Evolutionary conservation across 495 filamentous ascomycete species (phyloP), one percentile per base, ranked within the genome.

Genomic region (Sordaria brevicollis): DNA sequence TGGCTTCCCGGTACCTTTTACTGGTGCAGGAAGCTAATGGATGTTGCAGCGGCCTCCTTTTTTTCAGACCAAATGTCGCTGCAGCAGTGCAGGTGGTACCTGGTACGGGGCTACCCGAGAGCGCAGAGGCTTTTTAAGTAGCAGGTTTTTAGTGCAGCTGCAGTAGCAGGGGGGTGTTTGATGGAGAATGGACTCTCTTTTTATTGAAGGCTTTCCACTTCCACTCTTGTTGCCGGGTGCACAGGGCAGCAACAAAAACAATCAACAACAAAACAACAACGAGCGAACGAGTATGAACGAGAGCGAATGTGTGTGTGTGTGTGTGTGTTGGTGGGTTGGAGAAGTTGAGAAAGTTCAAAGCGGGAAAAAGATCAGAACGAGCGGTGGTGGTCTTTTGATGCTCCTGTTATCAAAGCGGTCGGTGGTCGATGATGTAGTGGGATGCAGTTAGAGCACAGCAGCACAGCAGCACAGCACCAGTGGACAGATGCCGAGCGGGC

Each of bases 391-490:
- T 25, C 11, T 10, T 62, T 73, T 54, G 68, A 71, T 62, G 33
- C n/a, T n/a, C n/a, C n/a, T n/a, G n/a, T 21, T 29, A 31, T 62
- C 49, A 31, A 62, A 62, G 25, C 62, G 62, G 69, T n/a, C n/a
- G n/a, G n/a, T n/a, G n/a, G n/a, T n/a, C 67, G 68, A 74, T 76
- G 73, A 73, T 74, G 74, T 72, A 67, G 71, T 70, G 66, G 74
- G 69, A 62, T 31, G 49, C 25, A 31, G 49, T 62, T n/a, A n/a
- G n/a, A n/a, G n/a, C n/a, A n/a, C n/a, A n/a, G n/a, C n/a, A n/a
- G n/a, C n/a, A n/a, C n/a, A n/a, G n/a, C n/a, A n/a, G n/a, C n/a
- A n/a, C n/a, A n/a, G n/a, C n/a, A n/a, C n/a, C 35, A 36, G 35
- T 36, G 25, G 49, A 17, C 49, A 13, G 49, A 31, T 62, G 49